A percentile compares a stretch with the other conserved stretches of the same genome.
Conservation (phyloP, 208 protist species). For the Leishmania tropica region DNA sequence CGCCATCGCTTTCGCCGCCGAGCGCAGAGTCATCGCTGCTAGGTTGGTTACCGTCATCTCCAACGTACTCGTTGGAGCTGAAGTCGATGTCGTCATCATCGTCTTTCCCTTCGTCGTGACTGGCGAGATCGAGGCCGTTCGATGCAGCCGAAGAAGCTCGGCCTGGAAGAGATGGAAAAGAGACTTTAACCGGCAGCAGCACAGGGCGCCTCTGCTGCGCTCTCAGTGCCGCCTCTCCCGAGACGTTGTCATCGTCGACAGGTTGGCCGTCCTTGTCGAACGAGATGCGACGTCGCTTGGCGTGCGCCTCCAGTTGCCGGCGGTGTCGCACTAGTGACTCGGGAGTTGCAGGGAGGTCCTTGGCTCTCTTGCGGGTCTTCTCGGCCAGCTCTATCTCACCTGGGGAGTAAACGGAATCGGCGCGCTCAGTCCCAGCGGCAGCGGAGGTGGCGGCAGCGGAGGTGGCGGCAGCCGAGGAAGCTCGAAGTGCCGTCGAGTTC, state of each 20-base stretch:
- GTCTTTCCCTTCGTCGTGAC: slow-evolving; percentile 11
- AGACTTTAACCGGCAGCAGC: not conserved
- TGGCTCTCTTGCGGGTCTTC: slow-evolving; percentile 16
- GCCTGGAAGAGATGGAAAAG: not conserved
- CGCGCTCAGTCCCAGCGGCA: not conserved
- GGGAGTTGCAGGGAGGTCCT: slow-evolving; percentile 39
- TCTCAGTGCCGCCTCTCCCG: not conserved
- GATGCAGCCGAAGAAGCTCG: not conserved
- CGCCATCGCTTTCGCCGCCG: slow-evolving; percentile 20
- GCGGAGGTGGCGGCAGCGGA: not conserved
- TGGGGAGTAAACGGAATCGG: slow-evolving; percentile 17
- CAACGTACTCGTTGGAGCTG: slow-evolving; percentile 44
- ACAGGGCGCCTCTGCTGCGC: not conserved
- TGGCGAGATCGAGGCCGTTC: not conserved
- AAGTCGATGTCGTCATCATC: slow-evolving; percentile 14
- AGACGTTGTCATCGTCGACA: not conserved
- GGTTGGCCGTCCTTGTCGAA: slow-evolving; percentile 30
- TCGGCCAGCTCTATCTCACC: slow-evolving; percentile 26
- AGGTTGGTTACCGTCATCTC: slow-evolving; percentile 66
- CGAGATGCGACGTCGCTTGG: slow-evolving; percentile 15
- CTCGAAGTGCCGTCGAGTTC: not conserved
- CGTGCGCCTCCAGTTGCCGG: slow-evolving; percentile 22
- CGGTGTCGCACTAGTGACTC: slow-evolving; percentile 26
- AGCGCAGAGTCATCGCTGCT: slow-evolving; percentile 46
- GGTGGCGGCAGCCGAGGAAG: not conserved